Evolutionary conservation across 139 green algal species (phyloP), one percentile per base, ranked within the genome.

Genomic region (Closterium sp.): DNA sequence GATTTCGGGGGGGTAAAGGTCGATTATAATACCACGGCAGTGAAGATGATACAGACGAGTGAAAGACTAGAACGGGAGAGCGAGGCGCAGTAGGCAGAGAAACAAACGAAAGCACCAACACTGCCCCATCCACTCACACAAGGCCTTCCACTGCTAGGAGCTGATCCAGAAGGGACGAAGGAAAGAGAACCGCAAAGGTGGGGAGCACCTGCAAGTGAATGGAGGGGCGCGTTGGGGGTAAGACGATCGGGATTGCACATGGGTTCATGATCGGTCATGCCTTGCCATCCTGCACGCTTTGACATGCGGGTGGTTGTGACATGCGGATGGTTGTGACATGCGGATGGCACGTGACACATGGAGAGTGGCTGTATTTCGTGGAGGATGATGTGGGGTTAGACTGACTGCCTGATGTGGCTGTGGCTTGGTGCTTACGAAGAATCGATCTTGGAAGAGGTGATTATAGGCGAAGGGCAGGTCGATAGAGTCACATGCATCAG

Each of bases 391-490:
- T 25, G 12, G 12, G 36, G 4, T 55, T 55, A 6, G 36, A 55
- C 36, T 55, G 36, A 6, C 6, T 4, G 6, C 36, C 6, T 55
- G 5, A 55, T 55, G 36, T 55, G 36, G 36, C 36, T 4, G 36
- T 6, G 38, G 38, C 38, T 8, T 76, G 55, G 55, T 76, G 55
- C 55, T 28, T 76, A 76, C 55, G 25, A 76, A 76, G 55, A 76
- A 76, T 25, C 55, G 55, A 76, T 76, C 87, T 25, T 91, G 33
- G 23, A 91, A 91, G 33, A 83, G 87, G 35, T 83, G 76, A 38
- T 93, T 34, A 5, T 91, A 93, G 30, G 93, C 90, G 34, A 92
- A 86, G 87, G 86, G 87, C 28, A 93, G 90, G 30, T 93, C 90
- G n/a, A 93, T n/a, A 33, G 69, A 25, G 32, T 93, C 87, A 25